Base-by-base conservation (phyloP, 805 yeast species). In the Yarrowia divulgata region DNA sequence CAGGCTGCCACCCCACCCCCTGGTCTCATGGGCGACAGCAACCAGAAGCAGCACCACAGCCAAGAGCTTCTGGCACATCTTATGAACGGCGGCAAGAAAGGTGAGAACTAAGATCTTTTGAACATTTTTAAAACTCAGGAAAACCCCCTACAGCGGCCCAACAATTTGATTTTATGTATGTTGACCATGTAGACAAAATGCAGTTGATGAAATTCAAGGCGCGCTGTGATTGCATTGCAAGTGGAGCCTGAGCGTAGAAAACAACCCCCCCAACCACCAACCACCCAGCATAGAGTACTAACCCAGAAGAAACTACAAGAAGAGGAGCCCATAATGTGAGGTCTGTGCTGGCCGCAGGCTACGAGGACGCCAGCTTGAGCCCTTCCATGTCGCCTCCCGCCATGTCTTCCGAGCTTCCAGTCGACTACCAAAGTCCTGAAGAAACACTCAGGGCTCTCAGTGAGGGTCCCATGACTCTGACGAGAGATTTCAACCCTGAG, bases 51-150 rank as follows among this genome's bases (percentile, higher is more conserved):
- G 46, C 68, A 45, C n/a, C 64, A 67, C 67, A 57, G 68, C 54
- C 55, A 34, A 29, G 69, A 67, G 35, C 69, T 67, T 9, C 67
- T 67, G 57, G 69, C 69, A 2, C 69, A 58, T 50, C 49, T 67
- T 29, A 67, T 67, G 69, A 67, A 67, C 43, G 69, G 69, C 48
- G 68, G 68, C 55, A 48, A 49, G 57, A 63, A 63, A 63, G 68
- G 68, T 63, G 68, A 63, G 70, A 68, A 63, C 54, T 52, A 66
- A 54, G 40, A 29, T 23, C 32, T 50, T 19, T 67, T 69, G 71
- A 54, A 54, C 60, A 54, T 54, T 54, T 14, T 54, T 39, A 62
- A 37, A 55, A 62, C 54, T 60, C 55, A 70, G 69, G 68, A 62
- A 54, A 19, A 55, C 19, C 35, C 39, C 50, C 49, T 68, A 63